A percentile compares a stretch with the other conserved stretches of the same genome.
Evolutionary conservation across 192 early-diverging fungal genomes (phyloP).

Genomic region (Gamsiella multidivaricata): DNA sequence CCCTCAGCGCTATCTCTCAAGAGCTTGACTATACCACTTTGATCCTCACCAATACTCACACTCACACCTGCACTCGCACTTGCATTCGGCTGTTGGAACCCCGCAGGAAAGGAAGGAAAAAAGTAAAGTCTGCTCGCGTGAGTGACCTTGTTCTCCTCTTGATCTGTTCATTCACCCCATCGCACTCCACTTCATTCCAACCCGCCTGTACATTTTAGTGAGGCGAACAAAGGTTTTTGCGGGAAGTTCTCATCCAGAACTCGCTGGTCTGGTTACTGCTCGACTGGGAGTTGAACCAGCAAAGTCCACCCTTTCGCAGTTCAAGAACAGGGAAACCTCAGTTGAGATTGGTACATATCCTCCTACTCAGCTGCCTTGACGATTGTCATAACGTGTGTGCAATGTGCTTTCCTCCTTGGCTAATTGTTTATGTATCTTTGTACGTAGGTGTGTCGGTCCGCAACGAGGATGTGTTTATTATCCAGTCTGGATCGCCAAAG

Average conservation of each 20-base stretch:
- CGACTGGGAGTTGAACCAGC: conserved; percentile 79
- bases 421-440: conserved; percentile 48
- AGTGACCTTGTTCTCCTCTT: too few relatives aligned
- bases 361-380: too few relatives aligned
- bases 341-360: conserved; percentile 81
- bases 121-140: too few relatives aligned
- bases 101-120: too few relatives aligned
- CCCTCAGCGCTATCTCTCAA: too few relatives aligned
- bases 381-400: neutral
- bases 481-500: conserved; percentile 91
- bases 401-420: neutral
- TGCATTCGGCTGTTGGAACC: too few relatives aligned
- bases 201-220: conserved; percentile 67
- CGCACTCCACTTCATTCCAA: too few relatives aligned
- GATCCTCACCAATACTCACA: too few relatives aligned
- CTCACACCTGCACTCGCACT: too few relatives aligned
- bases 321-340: conserved; percentile 93
- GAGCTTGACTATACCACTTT: too few relatives aligned
- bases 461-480: conserved; percentile 95
- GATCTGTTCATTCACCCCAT: too few relatives aligned
- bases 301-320: conserved; percentile 81
- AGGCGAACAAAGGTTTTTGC: conserved; percentile 93
- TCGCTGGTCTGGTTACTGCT: conserved; percentile 81
- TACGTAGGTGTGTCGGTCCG: conserved; percentile 94
- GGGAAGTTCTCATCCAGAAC: conserved; percentile 92